Percentiles rank a stretch among this genome's conserved stretches.
phyloP scores from a whole-genome alignment of 208 protist genomes.

The Acanthamoeba castellanii region DNA sequence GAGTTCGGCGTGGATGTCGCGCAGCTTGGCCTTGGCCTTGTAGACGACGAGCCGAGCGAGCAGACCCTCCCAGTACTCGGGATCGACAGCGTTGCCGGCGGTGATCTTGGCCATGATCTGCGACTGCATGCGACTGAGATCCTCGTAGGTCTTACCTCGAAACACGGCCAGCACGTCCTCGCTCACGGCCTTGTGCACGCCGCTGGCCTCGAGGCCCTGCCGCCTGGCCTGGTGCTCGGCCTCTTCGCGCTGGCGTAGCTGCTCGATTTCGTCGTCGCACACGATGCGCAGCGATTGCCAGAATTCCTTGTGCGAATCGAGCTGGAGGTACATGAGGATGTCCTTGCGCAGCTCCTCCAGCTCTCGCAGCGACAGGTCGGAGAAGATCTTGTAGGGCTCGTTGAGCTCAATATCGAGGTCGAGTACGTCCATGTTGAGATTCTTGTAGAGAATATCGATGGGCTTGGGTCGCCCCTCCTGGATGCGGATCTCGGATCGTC shows the following conservation, averaged over 20 bases:
- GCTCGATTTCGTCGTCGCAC: conserved; percentile 77
- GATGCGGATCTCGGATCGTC: conserved; percentile 87
- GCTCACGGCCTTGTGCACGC: conserved; percentile 79
- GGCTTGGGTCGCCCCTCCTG: conserved; percentile 88
- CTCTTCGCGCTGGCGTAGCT: conserved; percentile 18
- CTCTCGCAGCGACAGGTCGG: conserved; percentile 58
- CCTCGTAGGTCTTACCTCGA: conserved; percentile 79
- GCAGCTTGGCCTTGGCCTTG: conserved; percentile 83
- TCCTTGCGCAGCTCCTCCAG: conserved; percentile 80
- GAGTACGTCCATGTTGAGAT: conserved; percentile 81
- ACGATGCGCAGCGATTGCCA: conserved; percentile 83
- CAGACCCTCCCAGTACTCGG: conserved; percentile 92
- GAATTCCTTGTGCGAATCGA: conserved; percentile 77
- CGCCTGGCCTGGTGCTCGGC: background rate
- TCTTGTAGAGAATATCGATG: conserved; percentile 91
- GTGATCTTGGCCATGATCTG: conserved; percentile 82
- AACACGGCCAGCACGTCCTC: conserved; percentile 83
- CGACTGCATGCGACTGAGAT: conserved; percentile 81
- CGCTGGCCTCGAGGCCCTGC: background rate
- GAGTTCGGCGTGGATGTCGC: conserved; percentile 57
- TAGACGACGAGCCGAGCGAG: conserved; percentile 86
- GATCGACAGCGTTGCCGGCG: conserved; percentile 82
- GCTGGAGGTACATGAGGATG: conserved; percentile 77
- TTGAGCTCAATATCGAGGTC: conserved; percentile 81
- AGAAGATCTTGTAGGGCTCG: conserved; percentile 88